Conservation (phyloP, 208 protist genomes). For the Trypanosoma scelopori region DNA sequence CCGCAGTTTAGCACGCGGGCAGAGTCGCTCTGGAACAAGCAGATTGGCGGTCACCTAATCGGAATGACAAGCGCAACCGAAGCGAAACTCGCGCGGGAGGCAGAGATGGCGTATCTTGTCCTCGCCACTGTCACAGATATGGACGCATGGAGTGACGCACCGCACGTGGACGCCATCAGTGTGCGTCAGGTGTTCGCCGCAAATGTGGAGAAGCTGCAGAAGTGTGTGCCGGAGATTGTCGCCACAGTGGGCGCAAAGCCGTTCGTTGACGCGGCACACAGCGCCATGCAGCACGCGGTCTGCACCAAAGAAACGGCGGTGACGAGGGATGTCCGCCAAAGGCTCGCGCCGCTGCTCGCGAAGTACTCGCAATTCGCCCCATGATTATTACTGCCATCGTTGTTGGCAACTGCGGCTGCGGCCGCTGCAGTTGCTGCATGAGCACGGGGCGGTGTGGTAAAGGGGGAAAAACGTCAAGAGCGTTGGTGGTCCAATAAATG, state of each 20-base stretch:
- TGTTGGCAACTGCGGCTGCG: too few relatives aligned
- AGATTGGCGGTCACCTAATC: conserved; percentile 80
- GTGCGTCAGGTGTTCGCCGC: conserved; percentile 55
- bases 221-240: conserved; percentile 51
- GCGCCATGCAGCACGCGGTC: conserved; percentile 47
- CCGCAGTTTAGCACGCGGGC: conserved; percentile 90
- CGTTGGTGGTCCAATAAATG: too few relatives aligned
- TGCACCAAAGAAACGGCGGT: conserved; percentile 51
- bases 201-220: conserved; percentile 76
- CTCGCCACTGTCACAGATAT: conserved; percentile 95
- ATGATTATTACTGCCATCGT: background rate
- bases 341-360: conserved; percentile 50
- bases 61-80: conserved; percentile 93
- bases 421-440: too few relatives aligned
- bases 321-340: conserved; percentile 39
- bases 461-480: too few relatives aligned
- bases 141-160: conserved; percentile 88
- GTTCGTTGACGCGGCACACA: conserved; percentile 59
- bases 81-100: conserved; percentile 89
- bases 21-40: conserved; percentile 83
- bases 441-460: too few relatives aligned
- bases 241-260: conserved; percentile 28
- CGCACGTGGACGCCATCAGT: conserved; percentile 61
- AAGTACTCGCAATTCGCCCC: conserved; percentile 61
- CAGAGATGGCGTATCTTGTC: conserved; percentile 85